These are phyloP conservation scores for Penicillium argentinense DNA, from an alignment of 495 filamentous ascomycete species.

Conservation along the genomic window DNA sequence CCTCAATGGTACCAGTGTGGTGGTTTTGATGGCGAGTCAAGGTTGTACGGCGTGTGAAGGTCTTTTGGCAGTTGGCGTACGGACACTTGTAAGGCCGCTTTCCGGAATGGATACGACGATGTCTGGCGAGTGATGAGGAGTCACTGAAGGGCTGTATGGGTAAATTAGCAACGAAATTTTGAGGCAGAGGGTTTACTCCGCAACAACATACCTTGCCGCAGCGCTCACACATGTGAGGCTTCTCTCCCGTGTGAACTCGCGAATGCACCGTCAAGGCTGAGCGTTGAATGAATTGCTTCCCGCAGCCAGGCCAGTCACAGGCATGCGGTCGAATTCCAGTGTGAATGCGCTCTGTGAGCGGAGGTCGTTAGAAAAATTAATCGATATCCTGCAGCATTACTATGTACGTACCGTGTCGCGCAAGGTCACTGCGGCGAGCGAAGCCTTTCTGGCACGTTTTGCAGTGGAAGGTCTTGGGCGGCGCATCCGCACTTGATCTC, in stretches of 20 bases:
- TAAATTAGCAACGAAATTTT: neutral
- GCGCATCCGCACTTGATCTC: constrained; percentile 48
- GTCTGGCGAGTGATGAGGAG: constrained; percentile 90
- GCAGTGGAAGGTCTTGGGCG: constrained; percentile 87
- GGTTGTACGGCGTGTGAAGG: constrained; percentile 93
- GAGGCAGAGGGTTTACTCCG: too few species aligned
- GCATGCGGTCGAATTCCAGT: constrained; percentile 89
- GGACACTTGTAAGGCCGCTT: constrained; percentile 97
- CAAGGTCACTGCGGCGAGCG: constrained; percentile 89
- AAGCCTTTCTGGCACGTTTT: constrained; percentile 89
- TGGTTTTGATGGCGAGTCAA: constrained; percentile 95
- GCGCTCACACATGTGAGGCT: constrained; percentile 95
- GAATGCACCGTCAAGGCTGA: constrained; percentile 96
- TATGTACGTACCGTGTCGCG: constrained; percentile 77
- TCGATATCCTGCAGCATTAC: neutral
- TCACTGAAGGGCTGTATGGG: constrained; percentile 88
- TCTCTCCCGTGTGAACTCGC: constrained; percentile 95
- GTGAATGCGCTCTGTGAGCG: constrained; percentile 81
- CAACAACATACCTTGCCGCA: constrained; percentile 89
- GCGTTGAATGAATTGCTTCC: constrained; percentile 96
- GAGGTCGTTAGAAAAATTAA: constrained; percentile 25
- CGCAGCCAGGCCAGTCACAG: constrained; percentile 85
- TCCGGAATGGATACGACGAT: constrained; percentile 93
- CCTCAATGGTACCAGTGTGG: constrained; percentile 92
- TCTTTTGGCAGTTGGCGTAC: constrained; percentile 97